Base-by-base conservation (phyloP, 1,284 basidiomycete genomes). In the Trametes versicolor region DNA sequence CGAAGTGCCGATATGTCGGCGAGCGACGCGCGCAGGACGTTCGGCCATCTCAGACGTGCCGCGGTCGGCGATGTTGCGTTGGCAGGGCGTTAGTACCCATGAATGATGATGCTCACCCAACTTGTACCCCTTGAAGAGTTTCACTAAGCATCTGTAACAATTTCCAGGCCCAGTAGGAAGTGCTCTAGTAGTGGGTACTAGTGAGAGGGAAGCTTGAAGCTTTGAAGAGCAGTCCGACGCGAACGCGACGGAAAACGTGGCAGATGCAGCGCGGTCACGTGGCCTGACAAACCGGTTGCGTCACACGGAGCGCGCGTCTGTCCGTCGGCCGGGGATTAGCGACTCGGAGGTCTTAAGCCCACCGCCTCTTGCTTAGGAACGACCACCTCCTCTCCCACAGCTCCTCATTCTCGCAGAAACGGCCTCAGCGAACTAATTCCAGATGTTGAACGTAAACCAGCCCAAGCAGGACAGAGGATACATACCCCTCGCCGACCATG, bases 401-500 rank as follows among this genome's bases (percentile, higher is more conserved):
- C 50, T 37, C 32, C 39, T 25, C 21, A 23, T 21, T 49, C 27
- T 37, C 51, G 9, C 39, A 36, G 15, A 21, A 15, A 23, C 12
- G 12, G 0, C 39, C 25, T 13, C n/a, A 34, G 37, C 23, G 23
- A 29, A n/a, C 13, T 9, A 34, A 8, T n/a, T 10, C 10, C 2
- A 43, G 25, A 66, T 45, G 36, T 64, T 66, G 67, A 72, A 72
- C 62, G 58, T 72, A 7, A 67, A 62, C 23, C 55, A 72, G 43
- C 70, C 70, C 36, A 59, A 65, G 61, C 13, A 48, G n/a, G 71
- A 71, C 15, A 64, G 72, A 29, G 73, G 67, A 19, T 74, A 74
- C 66, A 71, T 73, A 17, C 60, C 71, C 29, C 60, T 74, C 55
- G 72, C 72, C 4, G 73, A 74, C 52, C 73, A 74, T 45, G 73